phyloP scores from a whole-genome alignment of 1,284 basidiomycete genomes.

The Cutaneotrichosporon cutaneum region DNA sequence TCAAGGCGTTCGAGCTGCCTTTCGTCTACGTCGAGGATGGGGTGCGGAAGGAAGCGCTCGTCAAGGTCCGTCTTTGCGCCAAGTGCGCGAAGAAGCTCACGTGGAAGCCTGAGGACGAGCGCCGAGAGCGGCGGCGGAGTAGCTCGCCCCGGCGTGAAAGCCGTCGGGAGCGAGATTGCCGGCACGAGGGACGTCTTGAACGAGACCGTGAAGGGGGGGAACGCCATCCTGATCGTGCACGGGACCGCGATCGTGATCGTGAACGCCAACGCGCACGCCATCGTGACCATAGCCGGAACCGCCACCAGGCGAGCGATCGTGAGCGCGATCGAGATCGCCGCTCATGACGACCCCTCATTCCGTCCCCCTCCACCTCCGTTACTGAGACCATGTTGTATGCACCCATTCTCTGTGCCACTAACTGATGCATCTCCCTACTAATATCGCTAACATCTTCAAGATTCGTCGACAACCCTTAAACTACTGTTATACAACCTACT shows the following conservation, averaged over 20 bases:
- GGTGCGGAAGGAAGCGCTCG: constrained; percentile 70
- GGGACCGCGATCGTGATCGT: background rate
- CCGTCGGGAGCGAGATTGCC: background rate
- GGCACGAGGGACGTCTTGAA: background rate
- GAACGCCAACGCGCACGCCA: background rate
- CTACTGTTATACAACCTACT: background rate
- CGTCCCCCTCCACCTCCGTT: background rate
- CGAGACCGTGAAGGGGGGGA: background rate
- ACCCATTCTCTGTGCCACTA: background rate
- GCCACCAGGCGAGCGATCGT: background rate
- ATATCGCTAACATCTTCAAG: background rate
- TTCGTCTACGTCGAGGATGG: constrained; percentile 82
- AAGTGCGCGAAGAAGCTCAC: constrained; percentile 76
- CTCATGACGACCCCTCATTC: background rate
- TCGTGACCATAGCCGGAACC: background rate
- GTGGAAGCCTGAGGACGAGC: constrained; percentile 63
- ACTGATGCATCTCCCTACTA: background rate
- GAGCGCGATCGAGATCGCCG: background rate
- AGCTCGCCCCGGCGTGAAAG: background rate
- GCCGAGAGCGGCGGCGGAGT: background rate
- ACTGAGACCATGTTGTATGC: background rate
- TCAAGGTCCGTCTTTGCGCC: constrained; percentile 80
- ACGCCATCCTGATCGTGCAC: background rate
- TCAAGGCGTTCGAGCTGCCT: constrained; percentile 76
- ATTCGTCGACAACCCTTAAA: background rate